These are phyloP conservation scores for Xenosphaeropsis pyriputrescens DNA, from an alignment of 2,329 filamentous ascomycete species.

Conservation along the genomic window DNA sequence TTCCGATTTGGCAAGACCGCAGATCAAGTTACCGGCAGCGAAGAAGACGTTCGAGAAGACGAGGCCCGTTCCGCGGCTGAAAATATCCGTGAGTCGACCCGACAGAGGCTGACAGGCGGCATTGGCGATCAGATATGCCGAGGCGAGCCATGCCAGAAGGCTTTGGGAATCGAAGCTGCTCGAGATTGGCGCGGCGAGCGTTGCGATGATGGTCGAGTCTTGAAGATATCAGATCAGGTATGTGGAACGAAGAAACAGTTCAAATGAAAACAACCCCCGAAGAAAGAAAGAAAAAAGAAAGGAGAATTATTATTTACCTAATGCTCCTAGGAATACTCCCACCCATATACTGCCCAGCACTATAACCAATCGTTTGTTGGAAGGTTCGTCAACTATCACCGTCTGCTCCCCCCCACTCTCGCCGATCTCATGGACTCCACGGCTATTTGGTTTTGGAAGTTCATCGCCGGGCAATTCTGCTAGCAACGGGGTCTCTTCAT, in stretches of 20 bases:
- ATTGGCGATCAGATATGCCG: constrained; percentile 78
- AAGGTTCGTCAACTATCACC: constrained; percentile 32
- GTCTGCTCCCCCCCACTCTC: constrained; percentile 14
- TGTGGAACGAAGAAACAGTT: no score
- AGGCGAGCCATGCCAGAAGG: constrained; percentile 76
- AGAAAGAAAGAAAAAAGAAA: no score
- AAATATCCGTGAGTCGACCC: constrained; percentile 78
- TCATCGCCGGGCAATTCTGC: no score
- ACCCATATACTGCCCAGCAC: constrained; percentile 41
- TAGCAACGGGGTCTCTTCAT: no score
- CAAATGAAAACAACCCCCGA: no score
- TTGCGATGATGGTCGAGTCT: constrained; percentile 76
- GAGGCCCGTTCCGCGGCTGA: constrained; percentile 63
- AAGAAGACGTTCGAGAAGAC: constrained; percentile 73
- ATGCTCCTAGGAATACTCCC: constrained; percentile 47
- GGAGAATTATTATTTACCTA: constrained; percentile 12
- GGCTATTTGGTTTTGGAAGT: no score
- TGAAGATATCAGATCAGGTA: no score
- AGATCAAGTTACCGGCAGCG: constrained; percentile 66
- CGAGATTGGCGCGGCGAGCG: constrained; percentile 69
- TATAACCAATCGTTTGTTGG: constrained; percentile 30
- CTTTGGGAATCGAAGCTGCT: constrained; percentile 70
- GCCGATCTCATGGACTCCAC: constrained; percentile 9
- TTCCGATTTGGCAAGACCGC: constrained; percentile 54
- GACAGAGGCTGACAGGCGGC: constrained; percentile 76